phyloP scores from a whole-genome alignment of 371 early-diverging fungal species.

The Rhizopus microsporus region DNA sequence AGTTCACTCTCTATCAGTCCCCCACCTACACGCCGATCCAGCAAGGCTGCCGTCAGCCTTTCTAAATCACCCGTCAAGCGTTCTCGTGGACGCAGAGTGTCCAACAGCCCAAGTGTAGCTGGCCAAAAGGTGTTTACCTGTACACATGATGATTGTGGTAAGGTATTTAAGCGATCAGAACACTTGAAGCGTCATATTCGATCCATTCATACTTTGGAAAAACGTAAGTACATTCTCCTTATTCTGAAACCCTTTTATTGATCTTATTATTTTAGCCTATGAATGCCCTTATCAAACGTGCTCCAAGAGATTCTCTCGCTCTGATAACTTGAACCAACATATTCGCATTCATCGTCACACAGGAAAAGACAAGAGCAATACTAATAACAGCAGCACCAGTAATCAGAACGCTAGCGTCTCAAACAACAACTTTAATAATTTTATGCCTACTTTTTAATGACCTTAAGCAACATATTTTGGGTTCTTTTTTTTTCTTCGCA shows the following conservation, averaged over 20 bases:
- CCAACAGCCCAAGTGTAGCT: slow-evolving; percentile 38
- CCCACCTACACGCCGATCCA: slow-evolving; percentile 15
- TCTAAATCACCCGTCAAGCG: slow-evolving; percentile 24
- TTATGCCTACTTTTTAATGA: slow-evolving; percentile 24
- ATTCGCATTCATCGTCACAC: slow-evolving; percentile 64
- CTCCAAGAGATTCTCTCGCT: slow-evolving; percentile 78
- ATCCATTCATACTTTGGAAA: slow-evolving; percentile 61
- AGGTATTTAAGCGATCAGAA: slow-evolving; percentile 82
- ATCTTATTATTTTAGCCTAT: slow-evolving; percentile 45
- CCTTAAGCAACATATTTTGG: not conserved
- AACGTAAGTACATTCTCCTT: slow-evolving; percentile 39
- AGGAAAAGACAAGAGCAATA: slow-evolving; percentile 26
- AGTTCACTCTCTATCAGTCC: slow-evolving; percentile 12
- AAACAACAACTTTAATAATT: slow-evolving; percentile 19
- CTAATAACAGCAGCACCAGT: slow-evolving; percentile 9
- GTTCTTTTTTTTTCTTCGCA: not conserved
- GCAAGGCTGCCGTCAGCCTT: slow-evolving; percentile 1
- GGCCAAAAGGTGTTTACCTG: slow-evolving; percentile 57
- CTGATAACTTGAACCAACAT: slow-evolving; percentile 81
- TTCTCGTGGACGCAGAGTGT: slow-evolving; percentile 40
- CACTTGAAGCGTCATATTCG: slow-evolving; percentile 81
- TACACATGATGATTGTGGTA: slow-evolving; percentile 62
- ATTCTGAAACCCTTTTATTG: too few species aligned
- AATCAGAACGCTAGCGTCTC: not conserved
- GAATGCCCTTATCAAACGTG: slow-evolving; percentile 73